A percentile compares a stretch with the other conserved stretches of the same genome.
Conservation (phyloP, 768 basidiomycete genomes). For the Russula sp. region DNA sequence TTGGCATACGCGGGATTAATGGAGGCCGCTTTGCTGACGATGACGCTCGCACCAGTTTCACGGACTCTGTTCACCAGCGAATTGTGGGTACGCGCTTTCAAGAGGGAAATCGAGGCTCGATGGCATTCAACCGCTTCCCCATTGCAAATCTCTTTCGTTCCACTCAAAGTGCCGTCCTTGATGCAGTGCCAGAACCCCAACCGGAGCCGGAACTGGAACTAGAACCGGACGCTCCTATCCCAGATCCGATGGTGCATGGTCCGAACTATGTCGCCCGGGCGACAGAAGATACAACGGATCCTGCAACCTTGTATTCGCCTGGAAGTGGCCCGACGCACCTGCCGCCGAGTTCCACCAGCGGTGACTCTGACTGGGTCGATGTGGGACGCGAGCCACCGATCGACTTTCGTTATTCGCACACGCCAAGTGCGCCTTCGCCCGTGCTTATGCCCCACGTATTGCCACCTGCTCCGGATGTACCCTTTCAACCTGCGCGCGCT, state of each 20-base stretch:
- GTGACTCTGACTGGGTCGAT: conserved; percentile 52
- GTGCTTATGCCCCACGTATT: not conserved
- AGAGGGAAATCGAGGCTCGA: conserved; percentile 59
- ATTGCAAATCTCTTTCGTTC: conserved; percentile 51
- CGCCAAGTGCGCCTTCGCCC: conserved; percentile 13
- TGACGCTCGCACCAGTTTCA: conserved; percentile 35
- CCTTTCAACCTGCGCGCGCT: conserved; percentile 19
- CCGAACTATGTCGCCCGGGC: conserved; percentile 39
- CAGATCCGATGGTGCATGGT: conserved; percentile 47
- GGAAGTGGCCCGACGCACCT: conserved; percentile 24
- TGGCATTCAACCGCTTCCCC: conserved; percentile 49
- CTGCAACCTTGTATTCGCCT: conserved; percentile 23
- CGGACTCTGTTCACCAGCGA: conserved; percentile 55
- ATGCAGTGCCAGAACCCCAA: conserved; percentile 23
- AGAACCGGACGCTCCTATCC: conserved; percentile 33
- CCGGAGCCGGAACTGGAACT: conserved; percentile 14
- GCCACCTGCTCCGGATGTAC: conserved; percentile 16
- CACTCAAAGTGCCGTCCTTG: conserved; percentile 43
- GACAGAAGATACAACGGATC: conserved; percentile 12
- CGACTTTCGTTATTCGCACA: conserved; percentile 26
- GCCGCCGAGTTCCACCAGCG: conserved; percentile 15
- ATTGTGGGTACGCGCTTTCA: conserved; percentile 64
- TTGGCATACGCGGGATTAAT: conserved; percentile 54
- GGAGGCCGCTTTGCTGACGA: conserved; percentile 50
- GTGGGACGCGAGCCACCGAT: conserved; percentile 41